Percentiles rank a stretch among this genome's conserved stretches.
These are phyloP conservation scores for Pyrenochaeta sp. DNA, from an alignment of 2,329 filamentous ascomycete genomes.

Conservation along the genomic window DNA sequence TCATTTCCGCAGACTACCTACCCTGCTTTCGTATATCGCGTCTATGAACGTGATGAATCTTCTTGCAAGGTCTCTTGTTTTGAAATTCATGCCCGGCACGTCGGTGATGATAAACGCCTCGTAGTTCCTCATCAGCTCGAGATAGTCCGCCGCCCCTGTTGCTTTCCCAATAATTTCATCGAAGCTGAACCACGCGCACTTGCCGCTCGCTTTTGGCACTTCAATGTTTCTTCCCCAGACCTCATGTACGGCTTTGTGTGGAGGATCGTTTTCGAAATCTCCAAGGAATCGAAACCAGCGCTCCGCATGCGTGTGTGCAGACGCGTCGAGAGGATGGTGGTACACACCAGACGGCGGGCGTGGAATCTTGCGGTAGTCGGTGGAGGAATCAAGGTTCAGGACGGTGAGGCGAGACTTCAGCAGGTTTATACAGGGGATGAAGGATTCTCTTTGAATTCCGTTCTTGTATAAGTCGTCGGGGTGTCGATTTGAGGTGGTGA, in stretches of 20 bases:
- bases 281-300: constrained; percentile 97
- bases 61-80: constrained; percentile 84
- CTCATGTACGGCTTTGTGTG: constrained; percentile 78
- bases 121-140: constrained; percentile 89
- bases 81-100: constrained; percentile 89
- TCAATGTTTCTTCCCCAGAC: constrained; percentile 94
- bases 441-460: constrained; percentile 93
- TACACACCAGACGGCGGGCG: constrained; percentile 93
- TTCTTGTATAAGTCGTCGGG: constrained; percentile 98
- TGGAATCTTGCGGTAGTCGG: constrained; percentile 97
- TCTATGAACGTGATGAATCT: constrained; percentile 98
- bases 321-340: constrained; percentile 82
- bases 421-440: constrained; percentile 93
- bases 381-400: constrained; percentile 92
- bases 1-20: constrained; percentile 40
- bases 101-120: constrained; percentile 92
- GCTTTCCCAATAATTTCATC: constrained; percentile 88
- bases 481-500: constrained; percentile 97
- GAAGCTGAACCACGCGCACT: constrained; percentile 90
- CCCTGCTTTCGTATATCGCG: constrained; percentile 83
- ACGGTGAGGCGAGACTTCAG: constrained; percentile 85
- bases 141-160: constrained; percentile 92
- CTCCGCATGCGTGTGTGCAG: constrained; percentile 81
- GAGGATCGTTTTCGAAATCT: constrained; percentile 77
- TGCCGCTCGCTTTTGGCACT: constrained; percentile 87